phyloP scores from a whole-genome alignment of 2,329 filamentous ascomycete species.

The Pseudogymnoascus sp. region DNA sequence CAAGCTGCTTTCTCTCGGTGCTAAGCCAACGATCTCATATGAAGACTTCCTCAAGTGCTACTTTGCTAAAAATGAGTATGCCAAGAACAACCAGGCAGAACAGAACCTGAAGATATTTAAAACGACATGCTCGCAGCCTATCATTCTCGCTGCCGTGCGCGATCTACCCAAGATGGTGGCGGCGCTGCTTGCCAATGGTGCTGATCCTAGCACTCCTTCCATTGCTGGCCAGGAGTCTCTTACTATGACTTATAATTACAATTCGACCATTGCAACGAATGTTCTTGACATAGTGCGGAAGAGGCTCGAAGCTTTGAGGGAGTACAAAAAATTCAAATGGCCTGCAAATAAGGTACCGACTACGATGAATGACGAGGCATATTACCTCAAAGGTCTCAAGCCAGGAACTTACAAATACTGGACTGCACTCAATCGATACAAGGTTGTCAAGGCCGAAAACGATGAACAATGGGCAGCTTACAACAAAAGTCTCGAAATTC shows the following conservation, averaged over 20 bases:
- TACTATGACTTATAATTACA: slow-evolving; percentile 22
- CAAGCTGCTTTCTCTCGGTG: slow-evolving; percentile 58
- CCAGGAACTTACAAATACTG: slow-evolving; percentile 56
- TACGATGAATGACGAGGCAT: slow-evolving; percentile 35
- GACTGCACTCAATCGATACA: slow-evolving; percentile 33
- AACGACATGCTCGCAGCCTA: slow-evolving; percentile 50
- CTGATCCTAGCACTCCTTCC: slow-evolving; percentile 56
- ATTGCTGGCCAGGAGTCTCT: slow-evolving; percentile 32
- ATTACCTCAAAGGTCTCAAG: slow-evolving; percentile 44
- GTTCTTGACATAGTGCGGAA: slow-evolving; percentile 54
- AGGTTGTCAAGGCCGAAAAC: slow-evolving; percentile 27
- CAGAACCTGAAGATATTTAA: slow-evolving; percentile 44
- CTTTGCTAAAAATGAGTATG: slow-evolving; percentile 35
- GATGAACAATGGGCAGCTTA: slow-evolving; percentile 28
- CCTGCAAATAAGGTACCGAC: slow-evolving; percentile 17
- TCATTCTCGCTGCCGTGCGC: slow-evolving; percentile 52
- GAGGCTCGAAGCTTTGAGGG: slow-evolving; percentile 43
- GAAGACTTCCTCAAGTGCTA: slow-evolving; percentile 56
- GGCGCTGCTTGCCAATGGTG: slow-evolving; percentile 55
- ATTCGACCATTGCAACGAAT: slow-evolving; percentile 33
- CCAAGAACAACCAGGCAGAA: slow-evolving; percentile 36
- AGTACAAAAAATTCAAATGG: slow-evolving; percentile 17
- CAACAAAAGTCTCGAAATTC: slow-evolving; percentile 25
- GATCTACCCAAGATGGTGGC: slow-evolving; percentile 40
- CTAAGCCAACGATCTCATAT: slow-evolving; percentile 52